Base-by-base conservation (phyloP, 1,284 basidiomycete species). In the Mycena citricolor region DNA sequence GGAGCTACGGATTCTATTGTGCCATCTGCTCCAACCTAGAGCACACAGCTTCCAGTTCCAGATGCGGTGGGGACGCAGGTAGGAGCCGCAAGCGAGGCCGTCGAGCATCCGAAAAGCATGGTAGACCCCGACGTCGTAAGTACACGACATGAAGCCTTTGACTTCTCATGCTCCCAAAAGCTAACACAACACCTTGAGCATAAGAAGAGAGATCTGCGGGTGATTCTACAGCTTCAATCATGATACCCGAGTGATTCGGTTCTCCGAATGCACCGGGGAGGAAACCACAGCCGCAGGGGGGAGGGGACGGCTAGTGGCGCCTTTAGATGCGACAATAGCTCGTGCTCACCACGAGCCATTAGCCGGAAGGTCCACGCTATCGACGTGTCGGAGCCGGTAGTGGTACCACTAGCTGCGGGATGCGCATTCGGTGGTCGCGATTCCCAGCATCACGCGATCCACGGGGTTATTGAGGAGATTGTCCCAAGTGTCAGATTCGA, bases 1-100 rank as follows among this genome's bases (percentile, higher is more conserved):
- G 49, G 49, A 32, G 42, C 37, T 44, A 42, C 34, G 8, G 14
- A 24, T 43, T 41, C 38, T 35, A 38, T 31, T 25, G 39, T 37
- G 12, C 40, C 39, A 40, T 40, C 44, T 36, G 44, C 31, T 22
- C 31, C 34, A 32, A 32, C 38, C 31, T 26, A 42, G 37, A 40
- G 31, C 13, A 35, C 29, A 23, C 17, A 47, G 38, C 33, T 31
- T 17, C 26, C 38, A 28, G 29, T 42, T 47, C 40, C 40, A 42
- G 45, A 47, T 37, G 45, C 8, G 32, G 34, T 12, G n/a, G n/a
- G n/a, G n/a, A n/a, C 17, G 32, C 35, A 21, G 26, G 39, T 29
- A 38, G 41, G 40, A 35, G 47, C n/a, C n/a, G n/a, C n/a, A n/a
- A n/a, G n/a, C n/a, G n/a, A n/a, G n/a, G n/a, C n/a, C n/a, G n/a